These are phyloP conservation scores for Kwoniella newhampshirensis DNA, from an alignment of 768 basidiomycete species.

Conservation along the genomic window DNA sequence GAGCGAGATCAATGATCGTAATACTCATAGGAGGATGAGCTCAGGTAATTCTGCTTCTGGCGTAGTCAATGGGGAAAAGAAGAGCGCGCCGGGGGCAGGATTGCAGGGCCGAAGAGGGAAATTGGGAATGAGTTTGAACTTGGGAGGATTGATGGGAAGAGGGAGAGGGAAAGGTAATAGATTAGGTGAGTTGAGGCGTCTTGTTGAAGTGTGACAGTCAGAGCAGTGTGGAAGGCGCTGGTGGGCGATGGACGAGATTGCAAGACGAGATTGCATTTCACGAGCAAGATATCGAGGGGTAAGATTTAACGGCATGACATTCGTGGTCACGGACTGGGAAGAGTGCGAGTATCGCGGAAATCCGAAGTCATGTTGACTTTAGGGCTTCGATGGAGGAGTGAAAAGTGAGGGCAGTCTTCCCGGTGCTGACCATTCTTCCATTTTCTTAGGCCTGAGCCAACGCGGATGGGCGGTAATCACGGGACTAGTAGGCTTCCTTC, in stretches of 20 bases:
- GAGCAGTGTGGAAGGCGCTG: not conserved
- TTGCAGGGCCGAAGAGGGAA: slow-evolving; percentile 18
- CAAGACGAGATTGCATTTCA: too few species aligned
- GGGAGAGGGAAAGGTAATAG: slow-evolving; percentile 10
- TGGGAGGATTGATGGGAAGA: slow-evolving; percentile 13
- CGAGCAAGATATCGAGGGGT: too few species aligned
- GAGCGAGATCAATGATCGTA: not conserved
- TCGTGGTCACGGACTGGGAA: too few species aligned
- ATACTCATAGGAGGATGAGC: slow-evolving; percentile 9
- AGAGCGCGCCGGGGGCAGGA: slow-evolving; percentile 2
- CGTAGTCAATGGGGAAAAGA: not conserved
- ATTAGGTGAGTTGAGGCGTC: not conserved
- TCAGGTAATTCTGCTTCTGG: not conserved
- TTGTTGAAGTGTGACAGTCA: not conserved
- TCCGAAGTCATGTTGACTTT: too few species aligned
- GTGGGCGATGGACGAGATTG: too few species aligned
- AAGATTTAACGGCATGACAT: too few species aligned
- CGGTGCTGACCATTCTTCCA: not conserved
- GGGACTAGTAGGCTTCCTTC: slow-evolving; percentile 27
- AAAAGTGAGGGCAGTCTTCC: not conserved
- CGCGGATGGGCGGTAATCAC: slow-evolving; percentile 39
- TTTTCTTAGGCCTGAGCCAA: slow-evolving; percentile 30
- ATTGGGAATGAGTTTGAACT: slow-evolving; percentile 12
- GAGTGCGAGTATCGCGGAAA: too few species aligned
- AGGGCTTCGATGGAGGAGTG: too few species aligned